Evolutionary conservation across 1,284 basidiomycete genomes (phyloP).

Genomic region (Cryptococcus hybrid): DNA sequence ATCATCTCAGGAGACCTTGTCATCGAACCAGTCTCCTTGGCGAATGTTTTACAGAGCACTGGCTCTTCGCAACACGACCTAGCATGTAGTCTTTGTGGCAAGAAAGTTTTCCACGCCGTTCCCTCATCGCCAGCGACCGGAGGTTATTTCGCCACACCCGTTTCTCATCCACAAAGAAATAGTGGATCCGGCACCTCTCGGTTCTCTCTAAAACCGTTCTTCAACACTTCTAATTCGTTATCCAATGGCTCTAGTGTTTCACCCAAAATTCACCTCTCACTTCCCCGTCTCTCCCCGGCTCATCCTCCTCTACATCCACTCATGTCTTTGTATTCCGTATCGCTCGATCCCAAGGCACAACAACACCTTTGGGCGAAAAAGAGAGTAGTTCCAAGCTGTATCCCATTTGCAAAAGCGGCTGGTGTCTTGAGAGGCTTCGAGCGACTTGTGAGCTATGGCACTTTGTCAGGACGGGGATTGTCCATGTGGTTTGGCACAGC

Average conservation of each 20-base stretch:
- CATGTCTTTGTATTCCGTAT: conserved; percentile 51
- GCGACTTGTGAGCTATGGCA: conserved; percentile 90
- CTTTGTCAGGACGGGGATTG: conserved; percentile 74
- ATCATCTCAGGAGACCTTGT: conserved; percentile 84
- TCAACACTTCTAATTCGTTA: conserved; percentile 26
- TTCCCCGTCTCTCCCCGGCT: conserved; percentile 20
- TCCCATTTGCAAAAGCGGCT: conserved; percentile 67
- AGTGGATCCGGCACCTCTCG: conserved; percentile 16
- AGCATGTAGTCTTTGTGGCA: conserved; percentile 72
- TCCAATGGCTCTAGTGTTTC: conserved; percentile 28
- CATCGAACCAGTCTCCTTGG: conserved; percentile 71
- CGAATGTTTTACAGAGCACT: conserved; percentile 25
- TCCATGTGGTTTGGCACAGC: conserved; percentile 84
- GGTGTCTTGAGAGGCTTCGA: conserved; percentile 58
- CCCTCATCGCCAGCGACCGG: conserved; percentile 19
- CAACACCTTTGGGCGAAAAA: conserved; percentile 34
- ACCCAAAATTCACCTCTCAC: conserved; percentile 30
- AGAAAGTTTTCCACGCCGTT: conserved; percentile 37
- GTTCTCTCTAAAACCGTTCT: conserved; percentile 46
- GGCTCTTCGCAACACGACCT: conserved; percentile 31
- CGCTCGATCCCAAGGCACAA: conserved; percentile 22
- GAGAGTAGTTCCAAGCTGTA: conserved; percentile 52
- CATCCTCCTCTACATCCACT: conserved; percentile 11
- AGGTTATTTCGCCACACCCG: conserved; percentile 33
- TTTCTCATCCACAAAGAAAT: conserved; percentile 20